Evolutionary conservation across 2,329 filamentous ascomycete genomes (phyloP), one percentile per base, ranked within the genome.

Genomic region (Trichoderma sp.): DNA sequence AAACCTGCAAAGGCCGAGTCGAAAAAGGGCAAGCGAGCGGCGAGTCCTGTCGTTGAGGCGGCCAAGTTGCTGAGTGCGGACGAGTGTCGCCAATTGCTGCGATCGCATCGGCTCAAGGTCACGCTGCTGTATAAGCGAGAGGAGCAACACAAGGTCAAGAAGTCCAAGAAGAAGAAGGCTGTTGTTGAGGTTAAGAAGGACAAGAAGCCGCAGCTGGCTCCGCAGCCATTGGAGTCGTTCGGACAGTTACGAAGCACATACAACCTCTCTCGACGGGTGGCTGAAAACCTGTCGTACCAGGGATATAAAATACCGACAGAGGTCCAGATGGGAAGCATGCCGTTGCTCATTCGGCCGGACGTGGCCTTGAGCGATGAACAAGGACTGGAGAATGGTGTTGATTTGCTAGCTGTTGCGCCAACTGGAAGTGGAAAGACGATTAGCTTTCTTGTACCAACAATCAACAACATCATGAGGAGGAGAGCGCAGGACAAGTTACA

Each of bases 371-470:
- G 78, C 13, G 79, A 79, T 4, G 81, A 79, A 30, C 78, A 77
- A 26, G 80, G 81, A 23, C 71, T 84, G 23, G 78, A 78, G 3
- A 72, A 75, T 15, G 80, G 80, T 9, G 84, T 95, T 5, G 91
- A 99, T 83, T 89, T 99, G 50, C 82, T 99, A 74, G 93, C 93
- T 0, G 90, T 98, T 57, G 96, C 96, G 3, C 96, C 96, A 1
- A 99, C 96, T 0, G 96, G 96, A 28, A 98, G 95, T 80, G 96
- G 96, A 58, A 99, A 99, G 85, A 99, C 96, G 0, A 85, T 99
- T 74, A 94, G 94, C 20, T 99, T 98, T 77, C 82, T 98, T 76
- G 92, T 99, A 55, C 95, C 95, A 0, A 87, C 94, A 3, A 90
- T 99, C 76, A 92, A 97, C 78, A 87, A 88, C 59, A 90, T 97